Evolutionary conservation across 306 rosid species (phyloP), one percentile per base, ranked within the genome.

Genomic region (Prinsepia uniflora): DNA sequence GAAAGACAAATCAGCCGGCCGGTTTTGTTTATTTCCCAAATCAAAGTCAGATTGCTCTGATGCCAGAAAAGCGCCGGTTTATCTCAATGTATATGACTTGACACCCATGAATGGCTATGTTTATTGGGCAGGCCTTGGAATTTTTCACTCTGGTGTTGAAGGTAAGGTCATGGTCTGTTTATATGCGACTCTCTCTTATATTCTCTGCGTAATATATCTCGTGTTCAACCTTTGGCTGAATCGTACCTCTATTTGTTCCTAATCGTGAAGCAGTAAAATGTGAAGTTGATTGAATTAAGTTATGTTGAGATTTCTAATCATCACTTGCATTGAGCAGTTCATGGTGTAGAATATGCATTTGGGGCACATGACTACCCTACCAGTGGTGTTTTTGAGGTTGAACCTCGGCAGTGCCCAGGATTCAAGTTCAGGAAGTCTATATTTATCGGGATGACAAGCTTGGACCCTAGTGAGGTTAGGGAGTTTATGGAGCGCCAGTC

Each of bases 311-410:
- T 68, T 72, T 68, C 76, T 70, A 87, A 62, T 83, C 52, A 36
- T 43, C 22, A 43, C 68, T 65, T 83, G 77, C 77, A 67, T 34
- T 72, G 62, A 75, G 61, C 91, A 95, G 99, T 95, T 75, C 90
- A 95, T 70, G 92, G 97, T 56, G 91, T 95, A 34, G 97, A 95
- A 72, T 95, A 95, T 70, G 99, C 99, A 50, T 91, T 89, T 76
- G 97, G 97, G 67, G 99, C 99, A 12, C 99, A 95, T 77, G 99
- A 95, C 84, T 95, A 89, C 58, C 86, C 99, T 5, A 79, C 92
- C 36, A 95, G 99, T 18, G 97, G 99, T 50, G 99, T 95, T 77
- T 95, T 91, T 81, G 99, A 95, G 80, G 99, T 95, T 42, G 96
- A 91, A 82, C 99, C 99, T 76, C 86, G 89, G 67, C 96, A 91